Conservation (phyloP, 495 filamentous ascomycete species). For the Penicillium silybi region DNA sequence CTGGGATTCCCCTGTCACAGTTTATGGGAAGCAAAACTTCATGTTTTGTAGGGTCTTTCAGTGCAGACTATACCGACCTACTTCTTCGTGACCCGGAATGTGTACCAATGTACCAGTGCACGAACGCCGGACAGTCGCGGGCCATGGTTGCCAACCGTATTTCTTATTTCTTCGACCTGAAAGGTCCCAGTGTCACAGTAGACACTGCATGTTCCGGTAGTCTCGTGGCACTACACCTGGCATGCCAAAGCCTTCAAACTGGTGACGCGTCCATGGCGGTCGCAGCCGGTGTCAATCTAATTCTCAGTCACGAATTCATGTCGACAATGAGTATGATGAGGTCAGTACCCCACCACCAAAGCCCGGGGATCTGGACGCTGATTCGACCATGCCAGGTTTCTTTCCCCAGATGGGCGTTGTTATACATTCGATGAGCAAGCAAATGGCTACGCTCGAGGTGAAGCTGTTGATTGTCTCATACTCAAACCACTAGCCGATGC, state of each 20-base stretch:
- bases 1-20: constrained; percentile 24
- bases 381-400: constrained; percentile 5
- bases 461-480: constrained; percentile 30
- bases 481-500: constrained; percentile 36
- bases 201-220: constrained; percentile 53
- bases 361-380: background rate
- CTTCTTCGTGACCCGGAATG: constrained; percentile 27
- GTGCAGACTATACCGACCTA: constrained; percentile 29
- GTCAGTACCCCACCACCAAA: background rate
- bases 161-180: constrained; percentile 40
- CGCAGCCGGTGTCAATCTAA: constrained; percentile 32
- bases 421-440: constrained; percentile 34
- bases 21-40: constrained; percentile 47
- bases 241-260: constrained; percentile 37
- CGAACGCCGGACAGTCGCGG: constrained; percentile 29
- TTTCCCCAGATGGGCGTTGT: constrained; percentile 32
- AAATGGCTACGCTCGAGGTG: constrained; percentile 33
- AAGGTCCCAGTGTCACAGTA: constrained; percentile 42
- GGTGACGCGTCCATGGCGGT: constrained; percentile 40
- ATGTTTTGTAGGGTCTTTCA: constrained; percentile 42
- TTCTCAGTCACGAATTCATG: constrained; percentile 28
- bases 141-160: constrained; percentile 42
- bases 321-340: constrained; percentile 21
- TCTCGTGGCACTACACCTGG: constrained; percentile 48
- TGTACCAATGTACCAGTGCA: constrained; percentile 30